Percentiles rank a stretch among this genome's conserved stretches.
These are phyloP conservation scores for Pichia insulana DNA, from an alignment of 805 yeast species.

Conservation along the genomic window DNA sequence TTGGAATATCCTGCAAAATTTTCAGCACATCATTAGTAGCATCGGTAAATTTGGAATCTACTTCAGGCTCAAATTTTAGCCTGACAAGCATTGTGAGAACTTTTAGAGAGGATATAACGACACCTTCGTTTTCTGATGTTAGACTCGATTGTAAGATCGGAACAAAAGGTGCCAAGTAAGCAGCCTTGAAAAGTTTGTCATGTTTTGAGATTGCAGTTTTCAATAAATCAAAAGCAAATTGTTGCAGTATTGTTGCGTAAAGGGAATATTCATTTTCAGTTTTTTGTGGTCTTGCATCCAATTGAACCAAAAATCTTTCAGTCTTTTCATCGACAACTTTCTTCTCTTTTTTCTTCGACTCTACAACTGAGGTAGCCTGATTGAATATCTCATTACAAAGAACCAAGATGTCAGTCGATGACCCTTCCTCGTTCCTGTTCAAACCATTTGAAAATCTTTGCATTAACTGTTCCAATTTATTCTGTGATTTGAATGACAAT, in stretches of 20 bases:
- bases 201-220: constrained; percentile 63
- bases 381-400: constrained; percentile 67
- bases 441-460: constrained; percentile 75
- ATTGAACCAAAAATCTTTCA: constrained; percentile 66
- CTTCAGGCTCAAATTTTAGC: constrained; percentile 51
- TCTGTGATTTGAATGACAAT: constrained; percentile 58
- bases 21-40: constrained; percentile 54
- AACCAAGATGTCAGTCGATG: constrained; percentile 49
- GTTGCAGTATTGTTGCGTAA: constrained; percentile 56
- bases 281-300: constrained; percentile 49
- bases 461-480: constrained; percentile 69
- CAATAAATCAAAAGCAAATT: constrained; percentile 68
- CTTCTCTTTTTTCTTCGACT: constrained; percentile 14
- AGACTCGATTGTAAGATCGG: constrained; percentile 61
- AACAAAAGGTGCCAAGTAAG: constrained; percentile 61
- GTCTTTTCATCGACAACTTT: constrained; percentile 19
- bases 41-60: constrained; percentile 43
- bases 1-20: constrained; percentile 66
- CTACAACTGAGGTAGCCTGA: constrained; percentile 35
- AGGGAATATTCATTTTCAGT: constrained; percentile 48
- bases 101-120: constrained; percentile 59
- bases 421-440: constrained; percentile 54
- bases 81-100: constrained; percentile 52
- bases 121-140: constrained; percentile 63
- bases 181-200: constrained; percentile 46